Base-by-base conservation (phyloP, 495 filamentous ascomycete genomes). In the Penicilliopsis zonata region DNA sequence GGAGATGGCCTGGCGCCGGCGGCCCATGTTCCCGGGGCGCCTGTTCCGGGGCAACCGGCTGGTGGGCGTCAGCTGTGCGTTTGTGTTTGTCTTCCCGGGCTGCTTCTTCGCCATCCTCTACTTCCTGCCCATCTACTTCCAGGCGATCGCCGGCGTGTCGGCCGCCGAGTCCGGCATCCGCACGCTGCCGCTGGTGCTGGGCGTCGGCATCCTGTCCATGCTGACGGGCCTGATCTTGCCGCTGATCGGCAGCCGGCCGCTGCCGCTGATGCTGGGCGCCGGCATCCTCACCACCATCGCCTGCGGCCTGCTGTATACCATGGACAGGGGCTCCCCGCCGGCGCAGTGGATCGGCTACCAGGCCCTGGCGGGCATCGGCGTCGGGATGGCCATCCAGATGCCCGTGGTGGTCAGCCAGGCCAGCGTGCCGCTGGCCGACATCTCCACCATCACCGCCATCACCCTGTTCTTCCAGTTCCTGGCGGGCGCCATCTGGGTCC, bases 121-220 rank as follows among this genome's bases (percentile, higher is more conserved):
- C 47, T 78, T 71, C 36, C 51, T 80, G 3, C 73, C 75, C 14
- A 69, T 79, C 35, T 81, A 75, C 43, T 80, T 78, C 45, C 76
- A 81, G 40, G 47, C 43, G 15, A 53, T 78, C 28, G 44, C 62
- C 30, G 48, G 50, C 28, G 50, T 47, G 8, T 58, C 42, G 13
- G 63, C 75, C 5, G 55, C 59, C 25, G 34, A 47, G 8, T 67
- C 63, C 2, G 73, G 72, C 27, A 57, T 78, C 9, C 47, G 50
- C 6, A 71, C 64, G 21, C 56, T 78, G 2, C 63, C 72, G 4
- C 42, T 72, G n/a, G n/a, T n/a, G n/a, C 9, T 57, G 15, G 39
- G 43, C 28, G 21, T 63, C 23, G 39, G 35, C 5, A 47, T 52
- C 12, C 37, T 69, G 46, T 35, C 43, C 36, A 41, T 30, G 41